A percentile compares a stretch with the other conserved stretches of the same genome.
These are phyloP conservation scores for Diaporthe vexans DNA, from an alignment of 2,329 filamentous ascomycete species.

Conservation along the genomic window DNA sequence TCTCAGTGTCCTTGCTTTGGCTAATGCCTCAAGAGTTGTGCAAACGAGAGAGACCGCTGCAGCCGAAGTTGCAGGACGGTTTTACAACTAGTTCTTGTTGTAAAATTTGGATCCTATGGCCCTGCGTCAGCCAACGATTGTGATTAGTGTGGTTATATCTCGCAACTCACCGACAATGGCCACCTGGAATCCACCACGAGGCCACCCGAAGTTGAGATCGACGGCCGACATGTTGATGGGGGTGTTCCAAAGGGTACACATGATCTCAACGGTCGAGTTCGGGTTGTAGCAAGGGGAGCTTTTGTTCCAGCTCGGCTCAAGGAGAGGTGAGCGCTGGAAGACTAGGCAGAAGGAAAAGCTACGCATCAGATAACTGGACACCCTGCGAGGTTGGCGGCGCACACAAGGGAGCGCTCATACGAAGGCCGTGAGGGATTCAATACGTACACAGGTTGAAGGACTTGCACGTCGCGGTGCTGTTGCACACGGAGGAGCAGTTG, in stretches of 20 bases:
- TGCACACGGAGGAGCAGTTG: slow-evolving; percentile 1
- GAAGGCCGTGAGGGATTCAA: neutral
- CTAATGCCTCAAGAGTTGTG: neutral
- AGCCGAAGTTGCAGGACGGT: neutral
- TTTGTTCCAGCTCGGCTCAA: slow-evolving; percentile 1
- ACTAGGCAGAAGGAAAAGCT: neutral
- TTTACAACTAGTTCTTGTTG: neutral
- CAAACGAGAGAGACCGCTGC: neutral
- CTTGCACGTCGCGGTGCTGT: neutral
- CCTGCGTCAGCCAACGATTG: neutral
- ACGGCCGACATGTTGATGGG: neutral
- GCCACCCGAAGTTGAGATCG: neutral
- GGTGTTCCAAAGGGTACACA: slow-evolving; percentile 13
- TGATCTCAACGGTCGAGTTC: slow-evolving; percentile 5
- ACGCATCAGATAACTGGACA: neutral
- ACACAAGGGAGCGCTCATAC: neutral
- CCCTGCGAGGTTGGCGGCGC: no score
- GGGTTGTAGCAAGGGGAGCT: slow-evolving; percentile 7
- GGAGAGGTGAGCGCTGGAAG: slow-evolving; percentile 4
- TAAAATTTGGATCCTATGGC: slow-evolving; percentile 2
- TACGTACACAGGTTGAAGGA: slow-evolving; percentile 12
- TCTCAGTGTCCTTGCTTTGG: neutral
- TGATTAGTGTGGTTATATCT: neutral
- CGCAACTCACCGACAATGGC: slow-evolving; percentile 3
- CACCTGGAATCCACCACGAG: slow-evolving; percentile 3